Conservation (phyloP, 495 filamentous ascomycete genomes). For the Acidiella bohemica region DNA sequence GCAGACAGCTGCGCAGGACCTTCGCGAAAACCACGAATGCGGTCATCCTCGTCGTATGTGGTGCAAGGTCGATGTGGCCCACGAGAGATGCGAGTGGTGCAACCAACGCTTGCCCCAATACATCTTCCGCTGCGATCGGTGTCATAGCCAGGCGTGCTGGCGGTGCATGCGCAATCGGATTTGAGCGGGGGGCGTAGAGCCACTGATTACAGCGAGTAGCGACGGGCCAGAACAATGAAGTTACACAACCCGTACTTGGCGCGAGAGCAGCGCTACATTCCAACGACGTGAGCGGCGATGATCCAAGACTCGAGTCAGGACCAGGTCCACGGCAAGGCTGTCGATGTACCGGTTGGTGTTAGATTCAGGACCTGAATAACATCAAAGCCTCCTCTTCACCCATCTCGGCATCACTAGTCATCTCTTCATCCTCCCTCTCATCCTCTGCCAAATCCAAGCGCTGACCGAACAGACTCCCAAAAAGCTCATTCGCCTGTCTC, state of each 20-base stretch:
- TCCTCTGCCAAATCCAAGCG: slow-evolving; percentile 61
- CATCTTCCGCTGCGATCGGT: background rate
- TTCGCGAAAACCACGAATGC: slow-evolving; percentile 5
- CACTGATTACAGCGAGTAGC: no score
- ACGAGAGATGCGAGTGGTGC: slow-evolving; percentile 1
- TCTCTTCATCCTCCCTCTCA: slow-evolving; percentile 39
- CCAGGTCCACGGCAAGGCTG: no score
- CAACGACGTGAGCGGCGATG: no score
- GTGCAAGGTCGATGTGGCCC: background rate
- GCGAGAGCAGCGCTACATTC: no score
- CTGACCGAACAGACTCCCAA: slow-evolving; percentile 75
- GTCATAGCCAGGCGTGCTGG: background rate
- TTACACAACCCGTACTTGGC: no score
- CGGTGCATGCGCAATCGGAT: background rate
- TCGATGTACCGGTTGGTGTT: no score
- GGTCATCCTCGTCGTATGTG: background rate
- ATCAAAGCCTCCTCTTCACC: slow-evolving; percentile 48
- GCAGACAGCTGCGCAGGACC: background rate
- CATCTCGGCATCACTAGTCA: slow-evolving; percentile 32
- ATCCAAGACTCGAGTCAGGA: no score
- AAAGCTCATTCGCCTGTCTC: slow-evolving; percentile 70
- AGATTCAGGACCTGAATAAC: background rate
- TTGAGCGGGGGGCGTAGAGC: no score
- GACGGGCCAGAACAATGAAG: no score
- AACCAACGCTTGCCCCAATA: background rate